phyloP scores from a whole-genome alignment of 192 early-diverging fungal genomes.

The Geranomyces michiganensis region DNA sequence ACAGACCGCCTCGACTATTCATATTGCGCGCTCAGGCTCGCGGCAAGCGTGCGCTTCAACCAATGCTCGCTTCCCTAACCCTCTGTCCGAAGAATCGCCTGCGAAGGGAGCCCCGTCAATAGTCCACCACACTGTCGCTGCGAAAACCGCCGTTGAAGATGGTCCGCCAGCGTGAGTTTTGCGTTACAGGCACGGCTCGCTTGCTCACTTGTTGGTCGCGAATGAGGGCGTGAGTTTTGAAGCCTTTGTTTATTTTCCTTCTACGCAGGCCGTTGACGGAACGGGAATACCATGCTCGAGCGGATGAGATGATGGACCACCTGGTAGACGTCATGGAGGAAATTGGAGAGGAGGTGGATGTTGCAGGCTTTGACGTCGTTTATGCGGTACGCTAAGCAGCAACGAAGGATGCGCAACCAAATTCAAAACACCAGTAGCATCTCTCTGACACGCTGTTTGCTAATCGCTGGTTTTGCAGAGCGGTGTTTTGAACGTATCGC shows the following conservation, averaged over 20 bases:
- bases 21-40: not conserved
- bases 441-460: too few species aligned
- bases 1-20: too few species aligned
- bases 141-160: not conserved
- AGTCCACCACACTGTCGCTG: not conserved
- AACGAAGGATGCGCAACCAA: not conserved
- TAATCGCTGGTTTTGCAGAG: slow-evolving; percentile 27
- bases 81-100: not conserved
- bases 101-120: not conserved
- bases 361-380: slow-evolving; percentile 77
- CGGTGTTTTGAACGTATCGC: slow-evolving; percentile 86
- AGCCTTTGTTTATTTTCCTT: not conserved
- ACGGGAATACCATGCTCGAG: slow-evolving; percentile 19
- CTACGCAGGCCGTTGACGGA: slow-evolving; percentile 9
- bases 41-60: slow-evolving; percentile 5
- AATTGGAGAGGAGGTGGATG: slow-evolving; percentile 68
- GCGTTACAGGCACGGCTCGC: not conserved
- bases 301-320: slow-evolving; percentile 54
- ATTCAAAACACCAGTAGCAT: not conserved
- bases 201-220: too few species aligned
- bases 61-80: slow-evolving; percentile 11
- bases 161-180: not conserved
- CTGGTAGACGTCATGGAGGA: slow-evolving; percentile 77
- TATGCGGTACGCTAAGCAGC: slow-evolving; percentile 62
- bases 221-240: too few species aligned